These are phyloP conservation scores for Rhipidocladum racemiflorum DNA, from an alignment of 176 grass and related monocot species.

Conservation along the genomic window DNA sequence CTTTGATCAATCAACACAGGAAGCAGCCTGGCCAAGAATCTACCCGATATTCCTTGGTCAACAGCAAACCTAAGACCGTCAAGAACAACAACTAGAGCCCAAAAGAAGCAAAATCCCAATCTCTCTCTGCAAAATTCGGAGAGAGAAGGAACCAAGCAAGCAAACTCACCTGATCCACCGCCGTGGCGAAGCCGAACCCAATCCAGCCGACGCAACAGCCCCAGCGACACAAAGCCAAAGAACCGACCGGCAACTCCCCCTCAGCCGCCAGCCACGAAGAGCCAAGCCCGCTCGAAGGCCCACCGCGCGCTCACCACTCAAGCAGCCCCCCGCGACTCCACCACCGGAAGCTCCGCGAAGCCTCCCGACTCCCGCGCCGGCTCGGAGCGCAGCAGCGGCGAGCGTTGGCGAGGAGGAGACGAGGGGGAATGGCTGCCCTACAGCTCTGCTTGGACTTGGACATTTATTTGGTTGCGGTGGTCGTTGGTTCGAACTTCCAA, in stretches of 20 bases:
- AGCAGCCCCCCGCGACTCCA: background rate
- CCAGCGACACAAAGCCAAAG: background rate
- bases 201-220: background rate
- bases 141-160: background rate
- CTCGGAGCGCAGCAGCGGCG: slow-evolving; percentile 6
- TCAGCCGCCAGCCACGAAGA: background rate
- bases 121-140: background rate
- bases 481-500: background rate
- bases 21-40: background rate
- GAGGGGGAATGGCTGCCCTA: slow-evolving; percentile 6
- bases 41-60: background rate
- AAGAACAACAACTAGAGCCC: background rate
- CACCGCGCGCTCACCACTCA: too few relatives aligned
- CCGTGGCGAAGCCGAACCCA: background rate
- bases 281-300: background rate
- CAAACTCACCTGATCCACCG: slow-evolving; percentile 39
- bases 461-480: background rate
- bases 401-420: background rate
- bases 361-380: background rate
- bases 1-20: background rate
- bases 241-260: background rate
- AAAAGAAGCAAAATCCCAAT: background rate
- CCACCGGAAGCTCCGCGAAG: background rate
- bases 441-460: background rate
- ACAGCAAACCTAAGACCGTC: background rate